These are phyloP conservation scores for Candida tropicalis DNA, from an alignment of 1,139 yeast species.

Conservation along the genomic window DNA sequence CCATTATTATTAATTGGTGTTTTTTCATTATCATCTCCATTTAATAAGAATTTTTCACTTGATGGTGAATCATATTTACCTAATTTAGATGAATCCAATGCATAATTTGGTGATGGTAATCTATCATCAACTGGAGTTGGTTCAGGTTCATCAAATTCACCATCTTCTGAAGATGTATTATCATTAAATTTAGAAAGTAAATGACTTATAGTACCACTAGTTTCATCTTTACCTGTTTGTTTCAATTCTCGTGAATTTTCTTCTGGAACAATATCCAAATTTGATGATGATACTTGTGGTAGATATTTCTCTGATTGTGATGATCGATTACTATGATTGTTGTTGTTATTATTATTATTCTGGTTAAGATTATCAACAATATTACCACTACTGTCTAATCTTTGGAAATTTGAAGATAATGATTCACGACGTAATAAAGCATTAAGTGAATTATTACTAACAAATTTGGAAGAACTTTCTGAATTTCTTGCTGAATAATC, in stretches of 20 bases:
- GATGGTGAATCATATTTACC: conserved; percentile 18
- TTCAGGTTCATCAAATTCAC: conserved; percentile 3
- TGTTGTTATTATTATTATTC: conserved; percentile 1
- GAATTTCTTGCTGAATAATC: conserved; percentile 49
- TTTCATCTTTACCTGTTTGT: conserved; percentile 13
- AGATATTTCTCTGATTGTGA: conserved; percentile 9
- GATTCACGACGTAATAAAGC: conserved; percentile 35
- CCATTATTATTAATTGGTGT: conserved; percentile 14
- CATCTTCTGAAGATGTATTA: conserved; percentile 9
- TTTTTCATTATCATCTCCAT: conserved; percentile 11
- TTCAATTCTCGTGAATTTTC: conserved; percentile 24
- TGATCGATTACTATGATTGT: conserved; percentile 18
- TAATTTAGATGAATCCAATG: conserved; percentile 22
- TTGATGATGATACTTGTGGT: conserved; percentile 29
- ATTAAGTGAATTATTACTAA: conserved; percentile 34
- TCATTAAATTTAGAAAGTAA: conserved; percentile 28
- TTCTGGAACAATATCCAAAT: conserved; percentile 35
- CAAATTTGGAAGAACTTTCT: conserved; percentile 28
- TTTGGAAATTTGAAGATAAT: conserved; percentile 46
- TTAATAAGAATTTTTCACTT: conserved; percentile 18
- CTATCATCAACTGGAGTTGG: conserved; percentile 2
- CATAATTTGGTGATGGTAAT: conserved; percentile 8
- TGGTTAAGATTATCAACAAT: conserved; percentile 31
- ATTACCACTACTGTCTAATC: conserved; percentile 59
- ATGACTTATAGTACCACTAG: conserved; percentile 25